phyloP scores from a whole-genome alignment of 1,284 basidiomycete species.

The Erythrobasidium hasegawianum region DNA sequence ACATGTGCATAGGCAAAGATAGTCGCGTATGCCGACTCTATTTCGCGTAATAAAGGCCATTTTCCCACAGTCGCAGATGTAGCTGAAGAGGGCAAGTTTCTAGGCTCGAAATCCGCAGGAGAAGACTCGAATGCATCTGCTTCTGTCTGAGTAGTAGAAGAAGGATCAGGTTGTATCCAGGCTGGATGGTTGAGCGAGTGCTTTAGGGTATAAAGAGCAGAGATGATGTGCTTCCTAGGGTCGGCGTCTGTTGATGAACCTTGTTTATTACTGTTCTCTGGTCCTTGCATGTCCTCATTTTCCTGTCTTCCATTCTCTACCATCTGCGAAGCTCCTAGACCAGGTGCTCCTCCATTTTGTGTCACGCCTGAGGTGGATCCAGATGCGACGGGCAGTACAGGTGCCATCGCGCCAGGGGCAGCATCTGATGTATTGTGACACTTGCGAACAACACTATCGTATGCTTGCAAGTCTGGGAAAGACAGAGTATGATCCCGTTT shows the following conservation, averaged over 20 bases:
- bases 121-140: conserved; percentile 28
- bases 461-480: conserved; percentile 30
- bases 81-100: conserved; percentile 10
- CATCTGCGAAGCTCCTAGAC: neutral
- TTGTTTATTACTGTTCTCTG: neutral
- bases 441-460: neutral
- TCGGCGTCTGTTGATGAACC: conserved; percentile 17
- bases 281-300: neutral
- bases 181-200: conserved; percentile 20
- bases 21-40: conserved; percentile 29
- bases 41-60: conserved; percentile 11
- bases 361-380: neutral
- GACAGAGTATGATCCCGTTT: conserved; percentile 21
- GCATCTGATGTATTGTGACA: too few relatives aligned
- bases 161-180: conserved; percentile 10
- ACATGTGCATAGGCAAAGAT: conserved; percentile 23
- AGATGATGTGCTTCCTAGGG: conserved; percentile 24
- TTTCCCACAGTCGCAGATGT: neutral
- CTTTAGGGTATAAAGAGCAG: conserved; percentile 19
- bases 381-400: neutral
- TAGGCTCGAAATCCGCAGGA: conserved; percentile 18
- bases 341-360: neutral
- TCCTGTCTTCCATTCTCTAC: neutral
- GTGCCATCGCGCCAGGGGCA: neutral
- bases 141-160: neutral